A percentile compares a stretch with the other conserved stretches of the same genome.
Conservation (phyloP, 768 basidiomycete genomes). For the Calvatia gigantea region DNA sequence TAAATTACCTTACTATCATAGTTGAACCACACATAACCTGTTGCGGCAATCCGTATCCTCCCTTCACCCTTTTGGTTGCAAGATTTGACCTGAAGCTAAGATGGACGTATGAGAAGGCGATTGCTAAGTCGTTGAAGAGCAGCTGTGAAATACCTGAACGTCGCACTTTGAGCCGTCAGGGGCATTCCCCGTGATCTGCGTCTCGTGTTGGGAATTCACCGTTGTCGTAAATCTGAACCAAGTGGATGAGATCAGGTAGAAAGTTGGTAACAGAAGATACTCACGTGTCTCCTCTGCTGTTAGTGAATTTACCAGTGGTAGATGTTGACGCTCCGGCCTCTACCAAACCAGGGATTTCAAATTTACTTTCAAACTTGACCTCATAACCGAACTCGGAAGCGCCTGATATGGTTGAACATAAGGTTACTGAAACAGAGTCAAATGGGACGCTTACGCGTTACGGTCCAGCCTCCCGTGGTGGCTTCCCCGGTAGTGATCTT, state of each 20-base stretch:
- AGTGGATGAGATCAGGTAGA: background rate
- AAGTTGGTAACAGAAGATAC: background rate
- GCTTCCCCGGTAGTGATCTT: background rate
- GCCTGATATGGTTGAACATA: background rate
- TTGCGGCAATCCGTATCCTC: slow-evolving; percentile 8
- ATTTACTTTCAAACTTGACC: background rate
- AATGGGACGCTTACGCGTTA: slow-evolving; percentile 7
- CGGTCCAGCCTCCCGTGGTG: background rate
- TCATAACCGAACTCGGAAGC: background rate
- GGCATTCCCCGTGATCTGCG: background rate
- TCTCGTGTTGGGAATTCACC: background rate
- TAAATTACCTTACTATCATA: slow-evolving; percentile 8
- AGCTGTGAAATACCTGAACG: background rate
- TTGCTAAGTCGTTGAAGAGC: background rate
- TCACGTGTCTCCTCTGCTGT: slow-evolving; percentile 1
- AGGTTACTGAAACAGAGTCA: background rate
- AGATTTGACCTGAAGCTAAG: slow-evolving; percentile 2
- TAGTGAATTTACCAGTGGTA: background rate
- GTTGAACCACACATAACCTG: slow-evolving; percentile 17
- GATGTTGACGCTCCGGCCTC: background rate
- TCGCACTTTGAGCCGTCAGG: background rate
- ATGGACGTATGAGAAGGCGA: background rate
- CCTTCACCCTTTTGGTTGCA: slow-evolving; percentile 13
- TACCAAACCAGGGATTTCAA: slow-evolving; percentile 2
- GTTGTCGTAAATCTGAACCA: slow-evolving; percentile 1